These are phyloP conservation scores for Monilinia fructicola DNA, from an alignment of 2,329 filamentous ascomycete genomes.

Conservation along the genomic window DNA sequence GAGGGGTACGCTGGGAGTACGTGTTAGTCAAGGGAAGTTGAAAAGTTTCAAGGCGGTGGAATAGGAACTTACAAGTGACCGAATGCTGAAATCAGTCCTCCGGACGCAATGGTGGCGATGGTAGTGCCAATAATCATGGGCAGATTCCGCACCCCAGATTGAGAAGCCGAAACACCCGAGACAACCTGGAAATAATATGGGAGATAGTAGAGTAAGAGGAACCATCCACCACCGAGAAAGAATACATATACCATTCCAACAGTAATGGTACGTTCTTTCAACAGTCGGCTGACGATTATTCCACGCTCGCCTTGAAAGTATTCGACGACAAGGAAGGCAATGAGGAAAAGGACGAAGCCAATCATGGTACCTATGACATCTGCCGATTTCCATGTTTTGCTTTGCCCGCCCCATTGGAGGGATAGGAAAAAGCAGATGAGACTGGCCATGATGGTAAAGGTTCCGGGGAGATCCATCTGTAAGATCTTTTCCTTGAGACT, in stretches of 20 bases:
- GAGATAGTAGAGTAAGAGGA: conserved; percentile 49
- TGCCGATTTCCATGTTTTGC: conserved; percentile 46
- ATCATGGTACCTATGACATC: conserved; percentile 48
- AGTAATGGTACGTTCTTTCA: conserved; percentile 48
- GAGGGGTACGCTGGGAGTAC: conserved; percentile 38
- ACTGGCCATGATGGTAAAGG: conserved; percentile 47
- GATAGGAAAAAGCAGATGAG: conserved; percentile 48
- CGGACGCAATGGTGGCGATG: conserved; percentile 41
- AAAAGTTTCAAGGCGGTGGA: too few relatives aligned
- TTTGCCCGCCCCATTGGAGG: conserved; percentile 50
- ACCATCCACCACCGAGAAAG: conserved; percentile 47
- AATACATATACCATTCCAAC: conserved; percentile 45
- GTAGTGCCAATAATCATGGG: conserved; percentile 41
- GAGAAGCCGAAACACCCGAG: conserved; percentile 40
- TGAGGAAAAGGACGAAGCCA: conserved; percentile 40
- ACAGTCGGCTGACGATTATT: conserved; percentile 50
- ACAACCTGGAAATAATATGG: conserved; percentile 53
- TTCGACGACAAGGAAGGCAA: conserved; percentile 43
- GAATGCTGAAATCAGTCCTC: conserved; percentile 39
- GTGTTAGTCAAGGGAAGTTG: not conserved
- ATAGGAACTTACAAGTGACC: conserved; percentile 37
- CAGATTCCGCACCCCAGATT: conserved; percentile 44
- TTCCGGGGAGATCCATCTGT: conserved; percentile 51
- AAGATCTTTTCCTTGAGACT: conserved; percentile 47
- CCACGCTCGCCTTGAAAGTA: conserved; percentile 49